Base-by-base conservation (phyloP, 495 filamentous ascomycete species). In the Podospora comata region DNA sequence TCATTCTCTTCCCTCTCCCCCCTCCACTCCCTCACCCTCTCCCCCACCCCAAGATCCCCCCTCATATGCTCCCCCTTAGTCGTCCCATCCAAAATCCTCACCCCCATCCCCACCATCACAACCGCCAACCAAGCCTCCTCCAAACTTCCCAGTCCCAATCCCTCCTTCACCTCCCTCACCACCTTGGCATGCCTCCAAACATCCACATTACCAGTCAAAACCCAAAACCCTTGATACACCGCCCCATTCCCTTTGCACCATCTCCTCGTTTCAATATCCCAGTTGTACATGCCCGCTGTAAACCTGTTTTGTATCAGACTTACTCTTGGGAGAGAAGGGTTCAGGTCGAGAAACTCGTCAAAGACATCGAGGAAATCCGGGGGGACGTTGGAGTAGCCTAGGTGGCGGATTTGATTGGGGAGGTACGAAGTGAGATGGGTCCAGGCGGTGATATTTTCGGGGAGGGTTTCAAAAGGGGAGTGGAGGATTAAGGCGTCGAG, bases 221-320 rank as follows among this genome's bases (percentile, higher is more conserved):
- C 93, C 91, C 91, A 93, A 78, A 93, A 94, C 23, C 86, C 84
- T 75, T 94, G 90, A 73, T 92, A 94, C 18, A 83, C 73, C 53
- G 91, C 87, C 27, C 79, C 80, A 6, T 84, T 77, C 44, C 85
- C 82, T 16, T 80, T 77, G 72, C 90, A 92, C 74, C 88, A 94
- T 0, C 74, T 73, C 11, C 91, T 84, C 7, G 93, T 69, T 2
- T 80, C 75, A 1, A 80, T 73, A 66, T 94, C 92, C 75, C 85
- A 94, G 5, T 74, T 67, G 4, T 86, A 90, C 2, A 77, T 80
- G 2, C 78, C 77, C 67, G 89, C 76, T 67, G 89, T 85, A 75
- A 94, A 91, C 4, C 90, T 85, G 74, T 94, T 94, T 76, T 95
- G 92, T 53, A 94, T 88, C 5, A 92, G 71, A 48, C 55, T 58